Percentiles rank a stretch among this genome's conserved stretches.
Conservation (phyloP, 352 stramenopile species). For the Chrysophaeum taylorii region DNA sequence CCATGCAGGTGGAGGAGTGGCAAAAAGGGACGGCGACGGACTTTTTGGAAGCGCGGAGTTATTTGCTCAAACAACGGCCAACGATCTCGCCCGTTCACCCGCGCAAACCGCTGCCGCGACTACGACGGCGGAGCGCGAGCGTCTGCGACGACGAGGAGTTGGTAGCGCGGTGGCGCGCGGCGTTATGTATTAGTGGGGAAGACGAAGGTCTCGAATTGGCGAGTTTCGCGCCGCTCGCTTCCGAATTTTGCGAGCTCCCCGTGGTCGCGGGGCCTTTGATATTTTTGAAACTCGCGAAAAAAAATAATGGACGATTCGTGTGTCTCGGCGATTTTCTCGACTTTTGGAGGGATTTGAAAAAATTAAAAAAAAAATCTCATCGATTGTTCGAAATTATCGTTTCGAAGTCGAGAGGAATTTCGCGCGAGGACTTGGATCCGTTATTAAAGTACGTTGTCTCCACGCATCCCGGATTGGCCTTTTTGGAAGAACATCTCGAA, state of each 20-base stretch:
- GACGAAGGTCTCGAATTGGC: too few species aligned
- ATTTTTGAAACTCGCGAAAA: too few species aligned
- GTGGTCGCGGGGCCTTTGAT: too few species aligned
- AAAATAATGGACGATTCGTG: not conserved
- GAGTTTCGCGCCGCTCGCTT: too few species aligned
- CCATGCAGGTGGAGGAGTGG: not conserved
- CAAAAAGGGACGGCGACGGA: too few species aligned
- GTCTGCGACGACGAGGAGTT: not conserved
- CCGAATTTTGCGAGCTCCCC: too few species aligned
- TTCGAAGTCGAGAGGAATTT: not conserved
- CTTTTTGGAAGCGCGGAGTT: too few species aligned
- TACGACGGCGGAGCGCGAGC: not conserved
- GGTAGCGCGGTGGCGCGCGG: not conserved
- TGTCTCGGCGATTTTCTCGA: not conserved
- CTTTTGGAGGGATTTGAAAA: not conserved
- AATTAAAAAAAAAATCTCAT: not conserved
- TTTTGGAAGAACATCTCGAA: constrained; percentile 90
- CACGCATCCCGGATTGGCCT: constrained; percentile 68
- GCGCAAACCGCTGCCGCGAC: too few species aligned
- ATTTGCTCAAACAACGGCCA: too few species aligned
- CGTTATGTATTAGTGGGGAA: not conserved
- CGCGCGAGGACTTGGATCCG: not conserved
- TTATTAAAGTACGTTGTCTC: not conserved
- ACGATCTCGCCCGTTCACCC: not conserved
- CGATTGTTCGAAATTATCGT: not conserved